Percentiles rank a stretch among this genome's conserved stretches.
These are phyloP conservation scores for Talaromyces sp. DNA, from an alignment of 2,329 filamentous ascomycete species.

Conservation along the genomic window DNA sequence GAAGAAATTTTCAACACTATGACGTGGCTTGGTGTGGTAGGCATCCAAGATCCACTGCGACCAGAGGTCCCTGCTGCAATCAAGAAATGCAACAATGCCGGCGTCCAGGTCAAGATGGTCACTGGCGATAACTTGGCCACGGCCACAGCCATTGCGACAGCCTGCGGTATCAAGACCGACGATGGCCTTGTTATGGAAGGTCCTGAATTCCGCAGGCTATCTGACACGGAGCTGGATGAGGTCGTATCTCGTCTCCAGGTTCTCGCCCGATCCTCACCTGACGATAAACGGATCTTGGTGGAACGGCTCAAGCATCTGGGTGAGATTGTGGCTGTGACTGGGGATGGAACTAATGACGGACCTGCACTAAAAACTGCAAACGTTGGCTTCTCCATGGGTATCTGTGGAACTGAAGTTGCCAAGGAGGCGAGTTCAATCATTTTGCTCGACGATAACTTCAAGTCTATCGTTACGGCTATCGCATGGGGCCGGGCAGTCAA, in stretches of 20 bases:
- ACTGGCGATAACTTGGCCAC: slow-evolving; percentile 68
- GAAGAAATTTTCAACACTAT: slow-evolving; percentile 67
- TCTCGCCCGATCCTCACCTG: slow-evolving; percentile 61
- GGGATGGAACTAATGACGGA: slow-evolving; percentile 64
- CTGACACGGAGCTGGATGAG: slow-evolving; percentile 55
- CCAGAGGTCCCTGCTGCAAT: slow-evolving; percentile 65
- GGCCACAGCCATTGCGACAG: slow-evolving; percentile 66
- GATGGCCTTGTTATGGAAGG: slow-evolving; percentile 65
- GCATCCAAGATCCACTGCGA: slow-evolving; percentile 70
- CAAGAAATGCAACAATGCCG: slow-evolving; percentile 61
- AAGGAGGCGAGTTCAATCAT: slow-evolving; percentile 67
- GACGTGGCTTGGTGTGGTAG: slow-evolving; percentile 67
- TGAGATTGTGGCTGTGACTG: slow-evolving; percentile 60
- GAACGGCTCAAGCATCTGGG: slow-evolving; percentile 58
- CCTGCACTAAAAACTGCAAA: slow-evolving; percentile 63
- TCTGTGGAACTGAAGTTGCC: slow-evolving; percentile 63
- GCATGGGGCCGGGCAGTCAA: slow-evolving; percentile 67
- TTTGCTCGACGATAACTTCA: slow-evolving; percentile 63
- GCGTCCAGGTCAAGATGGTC: slow-evolving; percentile 70
- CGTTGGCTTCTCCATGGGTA: slow-evolving; percentile 65
- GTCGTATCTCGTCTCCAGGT: slow-evolving; percentile 59
- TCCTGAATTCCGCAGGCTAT: slow-evolving; percentile 60
- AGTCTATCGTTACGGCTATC: slow-evolving; percentile 61
- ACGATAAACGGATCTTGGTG: slow-evolving; percentile 64
- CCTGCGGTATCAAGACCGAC: slow-evolving; percentile 63